Evolutionary conservation across 2,329 filamentous ascomycete species (phyloP), one percentile per base, ranked within the genome.

Genomic region (Colletotrichum sublineola): DNA sequence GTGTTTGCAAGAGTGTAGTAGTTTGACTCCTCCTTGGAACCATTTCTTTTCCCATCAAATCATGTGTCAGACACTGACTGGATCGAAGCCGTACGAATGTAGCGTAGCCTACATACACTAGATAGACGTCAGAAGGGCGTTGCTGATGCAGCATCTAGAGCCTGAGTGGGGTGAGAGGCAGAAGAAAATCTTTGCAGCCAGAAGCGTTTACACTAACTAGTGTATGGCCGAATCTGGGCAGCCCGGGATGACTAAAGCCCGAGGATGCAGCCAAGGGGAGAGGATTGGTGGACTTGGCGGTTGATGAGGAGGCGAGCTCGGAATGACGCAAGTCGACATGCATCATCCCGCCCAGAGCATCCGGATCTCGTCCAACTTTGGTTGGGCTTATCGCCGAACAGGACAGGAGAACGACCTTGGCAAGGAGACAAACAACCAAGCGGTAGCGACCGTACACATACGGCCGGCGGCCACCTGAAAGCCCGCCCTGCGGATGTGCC

Each of bases 261-360:
- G n/a, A 12, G 48, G n/a, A 50, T 29, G 48, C 11, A 50, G 48
- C 11, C 48, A 50, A 8, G 46, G 46, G n/a, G 24, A 24, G 24
- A 24, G 24, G 24, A 24, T 24, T 9, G 12, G 48, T 29, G n/a
- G n/a, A 52, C n/a, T 29, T 52, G 48, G 24, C 24, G 48, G n/a
- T 52, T 29, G 48, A 6, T 24, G 46, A 24, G 46, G 20, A 52
- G 11, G 50, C 29, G 50, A 18, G 50, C 29, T 53, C 50, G 24
- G 15, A 60, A 57, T 57, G 53, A 57, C 53, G 57, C 40, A 60
- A 46, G 5, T 44, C 15, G 57, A 5, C n/a, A 46, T 46, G 40
- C 8, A 24, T 60, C 9, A n/a, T 31, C 38, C 9, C 15, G 5
- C 18, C 18, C 24, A 44, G 24, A 31, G 24, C 9, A 52, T 31